Evolutionary conservation across 495 filamentous ascomycete species (phyloP).

Genomic region (Bathelium albidoporum): DNA sequence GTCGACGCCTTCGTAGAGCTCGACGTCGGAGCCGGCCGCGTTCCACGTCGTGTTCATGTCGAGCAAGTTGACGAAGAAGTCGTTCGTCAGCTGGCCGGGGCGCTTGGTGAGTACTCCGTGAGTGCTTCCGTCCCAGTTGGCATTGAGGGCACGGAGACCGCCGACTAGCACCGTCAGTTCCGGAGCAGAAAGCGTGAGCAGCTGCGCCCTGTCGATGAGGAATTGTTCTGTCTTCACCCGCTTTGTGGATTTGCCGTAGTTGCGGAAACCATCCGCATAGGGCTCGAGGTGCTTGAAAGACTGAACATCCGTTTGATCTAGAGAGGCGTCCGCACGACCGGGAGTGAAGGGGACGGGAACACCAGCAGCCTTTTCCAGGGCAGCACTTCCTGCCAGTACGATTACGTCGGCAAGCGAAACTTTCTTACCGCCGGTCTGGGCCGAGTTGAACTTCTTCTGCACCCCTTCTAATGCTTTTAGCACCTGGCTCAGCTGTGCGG

Average conservation of each 20-base stretch:
- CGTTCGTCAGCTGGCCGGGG: slow-evolving; percentile 58
- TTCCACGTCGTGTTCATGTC: slow-evolving; percentile 57
- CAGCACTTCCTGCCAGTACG: slow-evolving; percentile 48
- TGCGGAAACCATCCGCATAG: slow-evolving; percentile 59
- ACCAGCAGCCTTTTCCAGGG: slow-evolving; percentile 26
- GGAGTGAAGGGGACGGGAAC: slow-evolving; percentile 26
- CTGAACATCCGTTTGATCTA: slow-evolving; percentile 54
- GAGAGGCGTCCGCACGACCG: slow-evolving; percentile 35
- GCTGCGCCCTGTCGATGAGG: slow-evolving; percentile 57
- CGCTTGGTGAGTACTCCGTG: slow-evolving; percentile 52
- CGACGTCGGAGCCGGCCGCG: slow-evolving; percentile 34
- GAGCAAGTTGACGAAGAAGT: slow-evolving; percentile 67
- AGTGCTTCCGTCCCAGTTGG: slow-evolving; percentile 55
- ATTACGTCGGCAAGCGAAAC: slow-evolving; percentile 64
- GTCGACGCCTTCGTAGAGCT: slow-evolving; percentile 52
- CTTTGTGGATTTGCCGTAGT: slow-evolving; percentile 50
- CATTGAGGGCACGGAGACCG: slow-evolving; percentile 53
- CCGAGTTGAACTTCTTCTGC: slow-evolving; percentile 50
- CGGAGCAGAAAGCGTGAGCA: slow-evolving; percentile 55
- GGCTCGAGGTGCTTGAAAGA: slow-evolving; percentile 55
- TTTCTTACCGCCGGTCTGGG: slow-evolving; percentile 46
- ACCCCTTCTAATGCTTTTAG: slow-evolving; percentile 48
- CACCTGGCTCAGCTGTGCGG: slow-evolving; percentile 45
- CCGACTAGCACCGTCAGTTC: slow-evolving; percentile 58
- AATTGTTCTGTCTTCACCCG: slow-evolving; percentile 53